Percentiles rank a stretch among this genome's conserved stretches.
phyloP scores from a whole-genome alignment of 2,329 filamentous ascomycete genomes.

The Didymella pinodella region DNA sequence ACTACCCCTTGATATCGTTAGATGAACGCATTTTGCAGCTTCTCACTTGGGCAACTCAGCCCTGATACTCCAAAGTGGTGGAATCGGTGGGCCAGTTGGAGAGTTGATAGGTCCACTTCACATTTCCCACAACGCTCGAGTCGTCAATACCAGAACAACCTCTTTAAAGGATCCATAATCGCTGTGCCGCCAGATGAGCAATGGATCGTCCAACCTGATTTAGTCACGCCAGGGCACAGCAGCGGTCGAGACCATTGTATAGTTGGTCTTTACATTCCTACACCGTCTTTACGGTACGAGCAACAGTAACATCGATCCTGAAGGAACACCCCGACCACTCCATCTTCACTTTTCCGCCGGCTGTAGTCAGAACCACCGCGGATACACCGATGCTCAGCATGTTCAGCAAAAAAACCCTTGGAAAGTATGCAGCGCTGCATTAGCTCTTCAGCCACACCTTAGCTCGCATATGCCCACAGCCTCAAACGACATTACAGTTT shows the following conservation, averaged over 20 bases:
- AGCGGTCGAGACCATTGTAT: neutral
- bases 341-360: neutral
- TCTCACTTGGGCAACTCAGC: neutral
- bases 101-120: slow-evolving; percentile 1
- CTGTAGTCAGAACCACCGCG: neutral
- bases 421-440: no score
- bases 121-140: neutral
- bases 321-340: neutral
- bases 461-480: neutral
- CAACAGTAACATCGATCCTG: neutral
- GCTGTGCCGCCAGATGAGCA: neutral
- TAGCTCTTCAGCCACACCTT: no score
- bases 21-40: no score
- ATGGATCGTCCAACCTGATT: neutral
- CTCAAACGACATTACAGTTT: no score
- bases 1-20: no score
- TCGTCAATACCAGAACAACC: neutral
- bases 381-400: neutral
- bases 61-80: neutral
- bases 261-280: neutral
- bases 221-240: neutral
- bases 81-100: neutral
- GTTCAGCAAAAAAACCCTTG: neutral
- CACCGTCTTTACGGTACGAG: neutral
- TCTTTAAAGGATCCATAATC: neutral